Conservation (phyloP, 345 rosid genomes). For the Durio zibethinus region DNA sequence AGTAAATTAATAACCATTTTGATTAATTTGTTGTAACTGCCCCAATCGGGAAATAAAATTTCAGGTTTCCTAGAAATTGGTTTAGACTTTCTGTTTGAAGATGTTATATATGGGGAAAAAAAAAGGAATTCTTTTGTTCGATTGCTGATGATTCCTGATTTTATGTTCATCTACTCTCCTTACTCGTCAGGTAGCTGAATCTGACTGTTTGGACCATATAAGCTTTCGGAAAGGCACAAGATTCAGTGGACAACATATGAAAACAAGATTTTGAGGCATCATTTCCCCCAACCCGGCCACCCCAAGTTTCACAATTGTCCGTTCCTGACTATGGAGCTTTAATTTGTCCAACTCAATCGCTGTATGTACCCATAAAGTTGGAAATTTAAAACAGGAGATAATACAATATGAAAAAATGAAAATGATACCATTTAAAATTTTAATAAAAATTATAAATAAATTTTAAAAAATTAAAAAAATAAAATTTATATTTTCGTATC, state of each 20-base stretch:
- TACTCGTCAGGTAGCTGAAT: not conserved
- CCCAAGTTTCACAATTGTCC: too few species aligned
- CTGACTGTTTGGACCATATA: not conserved
- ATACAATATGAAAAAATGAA: too few species aligned
- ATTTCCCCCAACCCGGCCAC: too few species aligned
- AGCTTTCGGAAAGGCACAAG: not conserved
- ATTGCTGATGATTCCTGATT: not conserved
- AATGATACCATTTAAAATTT: too few species aligned
- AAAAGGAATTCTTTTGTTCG: not conserved
- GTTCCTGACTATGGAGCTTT: too few species aligned
- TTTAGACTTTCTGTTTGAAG: not conserved
- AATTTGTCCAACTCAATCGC: too few species aligned
- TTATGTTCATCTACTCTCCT: not conserved
- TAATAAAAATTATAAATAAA: too few species aligned
- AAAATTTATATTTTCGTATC: too few species aligned
- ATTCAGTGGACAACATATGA: not conserved
- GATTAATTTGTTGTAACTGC: not conserved
- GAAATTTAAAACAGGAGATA: too few species aligned
- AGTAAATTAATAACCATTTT: slow-evolving; percentile 32
- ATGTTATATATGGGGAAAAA: not conserved
- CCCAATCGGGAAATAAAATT: not conserved
- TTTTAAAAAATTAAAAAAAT: too few species aligned
- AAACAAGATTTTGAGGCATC: too few species aligned
- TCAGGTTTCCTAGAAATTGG: not conserved
- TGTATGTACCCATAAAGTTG: too few species aligned